These are phyloP conservation scores for Erysimum cheiri DNA, from an alignment of 441 rosid species.

Conservation along the genomic window DNA sequence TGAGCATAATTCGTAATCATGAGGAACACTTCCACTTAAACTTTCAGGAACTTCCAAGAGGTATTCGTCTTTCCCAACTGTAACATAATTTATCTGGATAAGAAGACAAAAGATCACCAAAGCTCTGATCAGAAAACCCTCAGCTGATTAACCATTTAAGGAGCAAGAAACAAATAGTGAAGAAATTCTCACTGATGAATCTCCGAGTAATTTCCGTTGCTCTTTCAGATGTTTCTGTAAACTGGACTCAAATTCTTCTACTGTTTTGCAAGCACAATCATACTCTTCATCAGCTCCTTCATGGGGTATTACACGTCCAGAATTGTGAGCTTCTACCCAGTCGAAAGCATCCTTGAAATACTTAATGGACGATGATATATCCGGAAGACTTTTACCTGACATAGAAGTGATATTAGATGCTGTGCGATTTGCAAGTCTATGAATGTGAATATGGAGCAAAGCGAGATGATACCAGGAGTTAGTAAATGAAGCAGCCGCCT, in stretches of 20 bases:
- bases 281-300: conserved; percentile 86
- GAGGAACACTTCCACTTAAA: conserved; percentile 76
- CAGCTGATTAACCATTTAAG: conserved; percentile 35
- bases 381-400: conserved; percentile 81
- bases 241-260: conserved; percentile 65
- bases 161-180: conserved; percentile 32
- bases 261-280: conserved; percentile 70
- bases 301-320: conserved; percentile 92
- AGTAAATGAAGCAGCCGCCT: conserved; percentile 68
- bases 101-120: conserved; percentile 40
- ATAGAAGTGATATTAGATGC: conserved; percentile 41
- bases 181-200: conserved; percentile 66
- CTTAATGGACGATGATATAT: conserved; percentile 59
- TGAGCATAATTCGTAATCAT: conserved; percentile 88
- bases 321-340: conserved; percentile 89
- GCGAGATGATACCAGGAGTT: conserved; percentile 67
- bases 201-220: conserved; percentile 83
- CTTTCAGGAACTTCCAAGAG: conserved; percentile 90
- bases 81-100: conserved; percentile 82
- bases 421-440: conserved; percentile 14
- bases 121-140: conserved; percentile 36
- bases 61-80: conserved; percentile 89
- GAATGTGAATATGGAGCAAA: conserved; percentile 32
- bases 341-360: conserved; percentile 94
- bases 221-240: conserved; percentile 84